A percentile compares a stretch with the other conserved stretches of the same genome.
These are phyloP conservation scores for Naganishia albida DNA, from an alignment of 1,284 basidiomycete genomes.

Conservation along the genomic window DNA sequence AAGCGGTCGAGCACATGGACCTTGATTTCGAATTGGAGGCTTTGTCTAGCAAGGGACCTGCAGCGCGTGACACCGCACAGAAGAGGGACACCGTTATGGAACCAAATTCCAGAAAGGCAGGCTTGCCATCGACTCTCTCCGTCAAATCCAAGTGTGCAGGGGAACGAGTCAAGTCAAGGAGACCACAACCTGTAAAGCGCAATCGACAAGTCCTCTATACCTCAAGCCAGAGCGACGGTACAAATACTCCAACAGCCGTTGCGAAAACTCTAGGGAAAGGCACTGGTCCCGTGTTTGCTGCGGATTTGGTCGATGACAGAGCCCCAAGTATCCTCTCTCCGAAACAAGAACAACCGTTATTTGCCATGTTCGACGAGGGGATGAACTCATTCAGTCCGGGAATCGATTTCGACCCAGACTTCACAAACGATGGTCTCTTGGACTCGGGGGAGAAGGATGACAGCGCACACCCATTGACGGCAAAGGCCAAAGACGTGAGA, in stretches of 20 bases:
- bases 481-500: neutral
- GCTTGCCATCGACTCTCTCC: too few species aligned
- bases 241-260: neutral
- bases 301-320: too few species aligned
- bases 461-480: neutral
- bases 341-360: neutral
- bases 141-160: too few species aligned
- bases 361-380: neutral
- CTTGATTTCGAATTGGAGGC: neutral
- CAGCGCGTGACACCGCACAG: too few species aligned
- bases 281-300: too few species aligned
- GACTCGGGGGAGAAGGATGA: neutral
- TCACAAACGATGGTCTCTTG: neutral
- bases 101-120: neutral
- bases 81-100: too few species aligned
- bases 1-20: slow-evolving; percentile 3
- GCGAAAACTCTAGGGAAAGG: too few species aligned
- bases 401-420: neutral
- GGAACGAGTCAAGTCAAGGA: neutral
- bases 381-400: neutral
- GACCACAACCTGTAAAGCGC: slow-evolving; percentile 18
- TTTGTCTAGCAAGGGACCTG: neutral
- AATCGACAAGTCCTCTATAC: neutral
- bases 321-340: too few species aligned
- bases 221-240: neutral